A percentile compares a stretch with the other conserved stretches of the same genome.
Conservation (phyloP, 1,284 basidiomycete species). For the Heterobasidion annosum region DNA sequence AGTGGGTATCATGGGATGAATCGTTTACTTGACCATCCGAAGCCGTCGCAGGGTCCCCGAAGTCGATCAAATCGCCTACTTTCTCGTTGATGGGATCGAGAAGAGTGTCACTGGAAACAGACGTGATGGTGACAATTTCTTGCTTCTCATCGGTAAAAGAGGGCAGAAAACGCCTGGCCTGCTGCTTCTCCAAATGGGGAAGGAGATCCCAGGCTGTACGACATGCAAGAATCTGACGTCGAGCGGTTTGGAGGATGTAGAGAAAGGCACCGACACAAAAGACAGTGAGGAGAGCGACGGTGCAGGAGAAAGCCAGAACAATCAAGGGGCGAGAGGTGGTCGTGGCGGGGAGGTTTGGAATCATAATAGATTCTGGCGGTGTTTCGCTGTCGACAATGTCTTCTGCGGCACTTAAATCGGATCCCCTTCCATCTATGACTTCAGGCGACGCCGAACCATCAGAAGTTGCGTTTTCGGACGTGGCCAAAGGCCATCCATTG, state of each 20-base stretch:
- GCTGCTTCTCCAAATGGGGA: conserved; percentile 21
- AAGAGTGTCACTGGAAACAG: neutral
- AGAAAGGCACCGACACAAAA: conserved; percentile 24
- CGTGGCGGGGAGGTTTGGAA: neutral
- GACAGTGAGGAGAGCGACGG: conserved; percentile 26
- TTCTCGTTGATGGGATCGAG: neutral
- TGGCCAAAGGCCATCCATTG: conserved; percentile 3
- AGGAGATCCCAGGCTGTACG: conserved; percentile 24
- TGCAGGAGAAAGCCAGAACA: conserved; percentile 26
- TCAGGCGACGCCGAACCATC: neutral
- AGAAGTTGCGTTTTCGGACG: neutral
- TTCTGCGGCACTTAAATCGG: neutral
- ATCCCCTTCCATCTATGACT: neutral
- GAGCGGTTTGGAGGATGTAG: conserved; percentile 17
- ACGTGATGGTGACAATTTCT: neutral
- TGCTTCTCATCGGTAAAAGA: neutral
- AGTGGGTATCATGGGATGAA: conserved; percentile 16
- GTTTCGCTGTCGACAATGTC: neutral
- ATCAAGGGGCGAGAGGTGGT: conserved; percentile 15
- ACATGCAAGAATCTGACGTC: conserved; percentile 20
- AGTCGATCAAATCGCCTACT: conserved; percentile 7
- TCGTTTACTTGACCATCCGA: conserved; percentile 29
- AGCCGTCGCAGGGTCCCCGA: conserved; percentile 7
- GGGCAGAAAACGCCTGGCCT: neutral
- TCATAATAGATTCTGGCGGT: neutral